Base-by-base conservation (phyloP, 2,329 filamentous ascomycete species). In the Teratosphaeria viscida region DNA sequence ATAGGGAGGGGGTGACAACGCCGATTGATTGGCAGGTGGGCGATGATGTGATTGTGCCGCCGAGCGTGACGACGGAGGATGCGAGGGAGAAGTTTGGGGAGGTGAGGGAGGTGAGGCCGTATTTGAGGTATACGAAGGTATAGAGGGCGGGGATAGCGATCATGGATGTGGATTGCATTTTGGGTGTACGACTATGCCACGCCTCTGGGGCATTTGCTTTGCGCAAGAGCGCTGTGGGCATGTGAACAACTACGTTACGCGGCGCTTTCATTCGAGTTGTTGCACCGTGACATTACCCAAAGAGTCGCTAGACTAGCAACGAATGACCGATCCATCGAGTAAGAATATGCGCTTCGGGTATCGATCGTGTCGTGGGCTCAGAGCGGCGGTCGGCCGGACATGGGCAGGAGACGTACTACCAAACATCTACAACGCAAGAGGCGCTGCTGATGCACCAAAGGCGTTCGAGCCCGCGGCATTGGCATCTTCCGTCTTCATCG, bases 41-140 rank as follows among this genome's bases (percentile, higher is more conserved):
- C 58, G 88, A 95, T 70, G 91, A 96, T 73, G 92, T 96, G 67
- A 95, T 96, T 72, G 89, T 96, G 64, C 90, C 91, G 72, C 90
- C 91, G 54, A 81, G 80, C 62, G 85, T 96, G 73, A 87, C 84
- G 74, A 91, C 90, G 63, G 88, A 89, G 75, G 87, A 94, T 78
- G 92, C 91, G 72, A 87, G 86, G 82, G 85, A 87, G 77, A 85
- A 95, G 72, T 96, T 95, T 82, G 89, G 89, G 63, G 82, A 92
- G 60, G 77, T 86, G 39, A 75, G 78, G 66, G 81, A 83, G 73
- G 75, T 85, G 57, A 85, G 83, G 78, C 81, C 82, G 69, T 85
- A 92, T 77, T 80, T 92, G 72, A 81, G 88, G 73, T 90, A 86
- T 76, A 90, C 88, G 52, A 75, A 75, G 60, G 64, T 72, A 60